Evolutionary conservation across 805 yeast genomes (phyloP), one percentile per base, ranked within the genome.

Genomic region (Clavispora vitiphila): DNA sequence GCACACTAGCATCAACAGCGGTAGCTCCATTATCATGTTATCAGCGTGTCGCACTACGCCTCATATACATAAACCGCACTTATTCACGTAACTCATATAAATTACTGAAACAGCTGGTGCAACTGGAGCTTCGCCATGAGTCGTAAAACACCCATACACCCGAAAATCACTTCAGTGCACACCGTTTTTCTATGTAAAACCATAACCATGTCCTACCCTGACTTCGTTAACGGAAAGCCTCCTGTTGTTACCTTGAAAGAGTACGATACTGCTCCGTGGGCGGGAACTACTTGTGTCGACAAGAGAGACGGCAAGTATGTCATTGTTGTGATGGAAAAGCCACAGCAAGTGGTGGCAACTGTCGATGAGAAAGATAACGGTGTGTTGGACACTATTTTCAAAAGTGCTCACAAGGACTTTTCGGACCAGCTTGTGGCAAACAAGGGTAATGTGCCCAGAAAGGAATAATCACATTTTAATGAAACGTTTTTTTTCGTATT

Each of bases 201-300:
- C 29, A 12, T 3, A 25, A 25, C 11, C 18, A 44, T 40, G 43
- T 48, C 54, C 16, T 76, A 69, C 44, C 80, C 80, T 34, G 57
- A 51, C 11, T 67, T 63, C 41, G 61, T 69, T 1, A 57, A 75
- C 47, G 77, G 74, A 4, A 48, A 64, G 26, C 78, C 80, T 12
- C 79, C 77, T 11, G 63, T 63, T 19, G 49, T 77, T n/a, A 53
- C 74, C 2, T 59, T 77, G 20, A 46, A 53, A 34, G 71, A 74
- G 29, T 77, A 76, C 49, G 81, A 77, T 42, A 58, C 46, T n/a
- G 80, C 80, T 3, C 56, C 63, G 9, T 77, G 81, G 81, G 77
- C 78, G 1, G 48, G 55, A 4, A 59, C 69, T 29, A 74, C 81
- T 3, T 76, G 80, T 44, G 65, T 77, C 8, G 81, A 77, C 51